Conservation (phyloP, 148 eudicot genomes). For the Diospyros kaki region DNA sequence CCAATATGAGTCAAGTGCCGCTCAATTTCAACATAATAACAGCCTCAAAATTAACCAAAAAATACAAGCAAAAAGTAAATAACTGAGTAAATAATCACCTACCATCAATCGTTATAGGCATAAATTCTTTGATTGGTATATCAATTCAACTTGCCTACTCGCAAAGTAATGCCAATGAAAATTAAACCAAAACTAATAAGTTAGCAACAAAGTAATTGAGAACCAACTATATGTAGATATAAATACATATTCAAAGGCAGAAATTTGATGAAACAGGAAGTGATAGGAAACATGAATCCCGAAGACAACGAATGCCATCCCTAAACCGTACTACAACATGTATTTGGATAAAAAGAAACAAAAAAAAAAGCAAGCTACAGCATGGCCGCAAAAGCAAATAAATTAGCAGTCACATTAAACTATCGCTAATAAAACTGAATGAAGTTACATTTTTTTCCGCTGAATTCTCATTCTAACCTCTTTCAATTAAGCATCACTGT, state of each 20-base stretch:
- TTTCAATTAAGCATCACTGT: conserved; percentile 34
- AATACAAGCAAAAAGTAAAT: not conserved
- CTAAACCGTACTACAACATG: not conserved
- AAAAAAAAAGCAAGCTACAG: not conserved
- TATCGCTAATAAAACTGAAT: not conserved
- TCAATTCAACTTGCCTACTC: not conserved
- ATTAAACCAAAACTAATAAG: not conserved
- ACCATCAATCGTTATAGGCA: not conserved
- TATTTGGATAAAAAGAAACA: not conserved
- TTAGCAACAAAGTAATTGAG: not conserved
- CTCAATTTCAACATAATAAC: not conserved
- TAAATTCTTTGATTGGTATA: not conserved
- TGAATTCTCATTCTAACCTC: not conserved
- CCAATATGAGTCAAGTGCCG: not conserved
- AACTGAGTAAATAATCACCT: not conserved
- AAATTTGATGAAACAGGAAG: not conserved
- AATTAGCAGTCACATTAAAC: conserved; percentile 5
- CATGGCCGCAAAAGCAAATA: not conserved
- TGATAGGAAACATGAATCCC: not conserved
- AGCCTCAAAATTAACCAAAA: not conserved
- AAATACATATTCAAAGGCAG: not conserved
- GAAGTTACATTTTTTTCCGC: not conserved
- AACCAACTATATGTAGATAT: not conserved
- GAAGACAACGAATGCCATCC: not conserved
- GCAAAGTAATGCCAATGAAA: not conserved